Conservation (phyloP, 495 filamentous ascomycete species). For the Aspergillus conjunctus region DNA sequence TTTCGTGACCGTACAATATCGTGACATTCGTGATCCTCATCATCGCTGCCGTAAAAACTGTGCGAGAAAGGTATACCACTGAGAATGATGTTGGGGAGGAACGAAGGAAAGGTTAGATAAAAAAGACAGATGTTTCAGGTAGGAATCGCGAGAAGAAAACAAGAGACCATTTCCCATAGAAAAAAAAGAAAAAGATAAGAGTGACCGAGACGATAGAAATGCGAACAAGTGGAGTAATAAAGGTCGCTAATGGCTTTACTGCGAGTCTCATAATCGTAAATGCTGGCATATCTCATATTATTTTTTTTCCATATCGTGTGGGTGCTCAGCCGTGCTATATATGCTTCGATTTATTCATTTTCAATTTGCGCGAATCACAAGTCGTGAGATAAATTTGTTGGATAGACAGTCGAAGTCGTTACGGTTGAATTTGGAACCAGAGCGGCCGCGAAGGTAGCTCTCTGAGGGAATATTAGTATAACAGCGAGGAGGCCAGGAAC, state of each 20-base stretch:
- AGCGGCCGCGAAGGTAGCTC: slow-evolving; percentile 59
- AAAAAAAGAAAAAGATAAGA: slow-evolving; percentile 23
- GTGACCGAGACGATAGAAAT: slow-evolving; percentile 24
- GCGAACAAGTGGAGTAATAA: slow-evolving; percentile 25
- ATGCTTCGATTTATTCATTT: slow-evolving; percentile 30
- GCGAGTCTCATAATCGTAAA: slow-evolving; percentile 34
- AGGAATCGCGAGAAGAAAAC: slow-evolving; percentile 27
- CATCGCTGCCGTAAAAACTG: slow-evolving; percentile 47
- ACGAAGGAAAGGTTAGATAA: slow-evolving; percentile 30
- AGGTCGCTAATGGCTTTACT: slow-evolving; percentile 28
- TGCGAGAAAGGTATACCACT: slow-evolving; percentile 49
- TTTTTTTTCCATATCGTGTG: slow-evolving; percentile 25
- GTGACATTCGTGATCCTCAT: slow-evolving; percentile 54
- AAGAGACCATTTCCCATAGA: slow-evolving; percentile 26
- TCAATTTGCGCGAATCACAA: slow-evolving; percentile 90
- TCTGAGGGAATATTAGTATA: slow-evolving; percentile 49
- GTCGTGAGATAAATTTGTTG: slow-evolving; percentile 91
- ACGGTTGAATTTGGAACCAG: slow-evolving; percentile 75
- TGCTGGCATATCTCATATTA: slow-evolving; percentile 31
- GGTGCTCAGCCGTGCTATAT: slow-evolving; percentile 27
- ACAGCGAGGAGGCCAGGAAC: not conserved
- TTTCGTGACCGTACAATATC: slow-evolving; percentile 50
- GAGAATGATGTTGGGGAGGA: slow-evolving; percentile 18
- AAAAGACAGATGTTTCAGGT: slow-evolving; percentile 31
- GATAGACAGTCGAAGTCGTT: slow-evolving; percentile 89